A percentile compares a stretch with the other conserved stretches of the same genome.
phyloP scores from a whole-genome alignment of 108 stramenopile genomes.

The Skeletonema marinoi region DNA sequence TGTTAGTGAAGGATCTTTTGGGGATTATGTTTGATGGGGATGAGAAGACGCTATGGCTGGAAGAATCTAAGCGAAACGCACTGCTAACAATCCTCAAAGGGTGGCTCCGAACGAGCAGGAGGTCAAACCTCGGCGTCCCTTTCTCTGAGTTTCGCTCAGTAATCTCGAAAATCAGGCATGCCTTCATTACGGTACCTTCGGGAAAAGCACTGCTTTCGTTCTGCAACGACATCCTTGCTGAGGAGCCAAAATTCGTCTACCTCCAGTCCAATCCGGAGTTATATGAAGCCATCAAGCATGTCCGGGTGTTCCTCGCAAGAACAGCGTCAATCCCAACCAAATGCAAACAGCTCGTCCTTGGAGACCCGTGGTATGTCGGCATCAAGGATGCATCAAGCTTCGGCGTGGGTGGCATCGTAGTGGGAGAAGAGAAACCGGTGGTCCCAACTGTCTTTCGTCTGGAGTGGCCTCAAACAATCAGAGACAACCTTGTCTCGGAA shows the following conservation, averaged over 20 bases:
- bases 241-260: background rate
- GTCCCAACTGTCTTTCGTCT: slow-evolving; percentile 24
- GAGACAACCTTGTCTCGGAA: slow-evolving; percentile 4
- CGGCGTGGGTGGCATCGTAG: slow-evolving; percentile 35
- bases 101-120: background rate
- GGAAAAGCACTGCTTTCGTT: background rate
- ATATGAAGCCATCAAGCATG: background rate
- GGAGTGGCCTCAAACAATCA: slow-evolving; percentile 35
- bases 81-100: background rate
- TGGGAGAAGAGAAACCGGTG: background rate
- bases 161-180: background rate
- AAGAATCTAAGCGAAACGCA: background rate
- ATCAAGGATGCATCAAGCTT: slow-evolving; percentile 25
- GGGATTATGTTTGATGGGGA: slow-evolving; percentile 39
- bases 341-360: background rate
- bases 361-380: slow-evolving; percentile 14
- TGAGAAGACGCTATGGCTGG: slow-evolving; percentile 8
- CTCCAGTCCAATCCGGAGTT: background rate
- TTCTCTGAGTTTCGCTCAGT: slow-evolving; percentile 4
- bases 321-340: too few relatives aligned
- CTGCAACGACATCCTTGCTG: background rate
- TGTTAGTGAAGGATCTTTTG: slow-evolving; percentile 29
- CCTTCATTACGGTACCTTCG: slow-evolving; percentile 1
- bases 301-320: background rate
- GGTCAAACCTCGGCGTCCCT: background rate